A percentile compares a stretch with the other conserved stretches of the same genome.
These are phyloP conservation scores for Podospora tetraspora DNA, from an alignment of 495 filamentous ascomycete species.

Conservation along the genomic window DNA sequence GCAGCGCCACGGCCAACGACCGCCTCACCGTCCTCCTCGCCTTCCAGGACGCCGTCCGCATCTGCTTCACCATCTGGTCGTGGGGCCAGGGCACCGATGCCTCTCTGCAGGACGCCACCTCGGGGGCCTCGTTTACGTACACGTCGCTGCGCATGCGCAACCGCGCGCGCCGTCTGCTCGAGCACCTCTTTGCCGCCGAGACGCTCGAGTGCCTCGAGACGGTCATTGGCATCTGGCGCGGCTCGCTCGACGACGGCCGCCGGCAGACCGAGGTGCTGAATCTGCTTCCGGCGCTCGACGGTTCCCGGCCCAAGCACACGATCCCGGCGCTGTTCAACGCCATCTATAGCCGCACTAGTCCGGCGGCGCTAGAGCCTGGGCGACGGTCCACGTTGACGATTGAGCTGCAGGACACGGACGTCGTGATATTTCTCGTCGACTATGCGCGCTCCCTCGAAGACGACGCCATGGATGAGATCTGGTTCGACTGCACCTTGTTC, in stretches of 20 bases:
- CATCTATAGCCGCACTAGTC: conserved; percentile 89
- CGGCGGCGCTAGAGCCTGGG: conserved; percentile 66
- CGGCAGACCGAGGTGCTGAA: conserved; percentile 59
- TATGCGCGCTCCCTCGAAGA: conserved; percentile 89
- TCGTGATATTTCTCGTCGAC: conserved; percentile 81
- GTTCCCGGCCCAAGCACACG: conserved; percentile 83
- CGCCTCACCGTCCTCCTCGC: conserved; percentile 89
- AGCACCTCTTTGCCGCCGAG: conserved; percentile 90
- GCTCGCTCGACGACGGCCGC: conserved; percentile 34
- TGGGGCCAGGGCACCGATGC: conserved; percentile 68
- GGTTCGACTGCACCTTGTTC: conserved; percentile 90
- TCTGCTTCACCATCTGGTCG: conserved; percentile 91
- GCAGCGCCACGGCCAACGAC: conserved; percentile 82
- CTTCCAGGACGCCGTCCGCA: conserved; percentile 89
- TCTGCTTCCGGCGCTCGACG: conserved; percentile 85
- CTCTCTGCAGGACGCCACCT: conserved; percentile 56
- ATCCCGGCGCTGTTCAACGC: conserved; percentile 97
- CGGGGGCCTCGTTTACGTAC: conserved; percentile 79
- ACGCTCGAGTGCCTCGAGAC: conserved; percentile 94
- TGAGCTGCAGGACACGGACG: conserved; percentile 69
- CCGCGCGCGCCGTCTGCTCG: conserved; percentile 76
- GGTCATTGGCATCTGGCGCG: conserved; percentile 72
- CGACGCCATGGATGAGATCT: conserved; percentile 99
- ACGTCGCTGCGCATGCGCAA: conserved; percentile 86
- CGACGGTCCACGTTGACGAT: conserved; percentile 85